Evolutionary conservation across 768 basidiomycete genomes (phyloP), one percentile per base, ranked within the genome.

Genomic region (Cyclocybe aegerita): DNA sequence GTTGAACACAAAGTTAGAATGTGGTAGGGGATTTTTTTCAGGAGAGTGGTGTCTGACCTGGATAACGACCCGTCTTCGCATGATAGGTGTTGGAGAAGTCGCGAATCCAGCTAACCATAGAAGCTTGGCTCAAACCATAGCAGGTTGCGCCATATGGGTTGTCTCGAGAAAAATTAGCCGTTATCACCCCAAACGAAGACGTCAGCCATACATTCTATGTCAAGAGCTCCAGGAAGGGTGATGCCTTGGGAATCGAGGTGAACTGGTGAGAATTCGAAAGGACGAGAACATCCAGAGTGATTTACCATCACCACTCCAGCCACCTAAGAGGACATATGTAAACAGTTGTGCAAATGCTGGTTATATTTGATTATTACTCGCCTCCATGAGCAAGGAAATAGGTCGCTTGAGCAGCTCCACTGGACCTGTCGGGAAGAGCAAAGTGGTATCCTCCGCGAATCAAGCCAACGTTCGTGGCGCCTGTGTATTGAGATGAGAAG

Each of bases 391-490:
- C 72, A 7, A 84, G 63, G 68, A 86, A 86, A 61, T 68, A 85
- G 5, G 68, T 70, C 5, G 83, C 85, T 59, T 88, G 85, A 7
- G 71, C 61, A 0, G 81, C 82, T 30, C 85, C 85, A 29, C 74
- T 73, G 14, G 77, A 78, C 10, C 43, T 38, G 53, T 77, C 75
- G 1, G 83, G 84, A 49, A 69, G 81, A 1, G 82, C 82, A 54
- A 82, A 85, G 60, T 84, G 82, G 61, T 84, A 85, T 12, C 64
- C 65, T 2, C 86, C 86, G 14, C 83, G 78, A 41, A 84, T 83
- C 45, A 85, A 64, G 10, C 75, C 76, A 3, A 72, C 76, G 33
- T 76, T 70, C 1, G 81, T 82, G 3, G 83, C 81, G 6, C 82
- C 81, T 1, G 49, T 73, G 57, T 82, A 86, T 56, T 86, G 74